Conservation (phyloP, 2,329 filamentous ascomycete genomes). For the Penicillium sp. region DNA sequence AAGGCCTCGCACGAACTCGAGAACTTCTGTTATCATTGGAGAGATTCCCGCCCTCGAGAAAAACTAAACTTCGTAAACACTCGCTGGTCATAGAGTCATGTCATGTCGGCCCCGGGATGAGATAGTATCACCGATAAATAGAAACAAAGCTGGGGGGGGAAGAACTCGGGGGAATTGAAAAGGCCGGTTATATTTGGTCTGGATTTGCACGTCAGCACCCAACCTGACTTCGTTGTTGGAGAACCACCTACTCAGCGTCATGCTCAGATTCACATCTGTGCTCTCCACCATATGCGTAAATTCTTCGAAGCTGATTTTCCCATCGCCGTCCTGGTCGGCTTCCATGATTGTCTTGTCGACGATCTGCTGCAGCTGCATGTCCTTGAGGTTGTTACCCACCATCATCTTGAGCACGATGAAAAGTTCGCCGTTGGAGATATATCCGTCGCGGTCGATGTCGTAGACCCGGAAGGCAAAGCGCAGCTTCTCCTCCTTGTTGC, state of each 20-base stretch:
- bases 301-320: conserved; percentile 98
- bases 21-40: conserved; percentile 2
- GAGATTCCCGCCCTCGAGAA: conserved; percentile 3
- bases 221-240: not conserved
- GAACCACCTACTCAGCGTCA: conserved; percentile 59
- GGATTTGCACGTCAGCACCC: conserved; percentile 11
- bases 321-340: conserved; percentile 90
- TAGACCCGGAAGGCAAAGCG: conserved; percentile 99
- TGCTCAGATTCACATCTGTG: conserved; percentile 70
- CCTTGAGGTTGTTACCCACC: conserved; percentile 98
- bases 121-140: not conserved
- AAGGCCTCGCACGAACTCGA: not conserved
- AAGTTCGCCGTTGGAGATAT: conserved; percentile 97
- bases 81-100: conserved; percentile 27
- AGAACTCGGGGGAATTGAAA: not conserved
- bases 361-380: conserved; percentile 97
- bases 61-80: conserved; percentile 25
- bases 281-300: conserved; percentile 99
- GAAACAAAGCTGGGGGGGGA: not conserved
- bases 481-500: conserved; percentile 98
- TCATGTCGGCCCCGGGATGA: conserved; percentile 12
- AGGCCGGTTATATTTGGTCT: conserved; percentile 15
- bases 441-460: conserved; percentile 97
- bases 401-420: conserved; percentile 99
- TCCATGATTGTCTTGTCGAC: conserved; percentile 99